Conservation (phyloP, 768 basidiomycete species). For the Chalciporus chontae region DNA sequence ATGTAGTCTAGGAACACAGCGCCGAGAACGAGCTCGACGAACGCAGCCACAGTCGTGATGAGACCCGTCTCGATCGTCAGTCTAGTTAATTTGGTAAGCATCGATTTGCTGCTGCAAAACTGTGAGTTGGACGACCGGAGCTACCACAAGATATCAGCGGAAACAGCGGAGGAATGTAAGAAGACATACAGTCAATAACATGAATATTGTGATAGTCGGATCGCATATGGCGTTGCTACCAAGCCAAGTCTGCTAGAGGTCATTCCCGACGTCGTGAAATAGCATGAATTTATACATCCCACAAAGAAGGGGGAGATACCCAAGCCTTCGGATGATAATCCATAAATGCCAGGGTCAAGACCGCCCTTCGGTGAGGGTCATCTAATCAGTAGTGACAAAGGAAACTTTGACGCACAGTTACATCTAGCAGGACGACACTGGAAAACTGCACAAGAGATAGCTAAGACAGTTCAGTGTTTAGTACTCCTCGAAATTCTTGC, state of each 20-base stretch:
- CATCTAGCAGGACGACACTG: conserved; percentile 9
- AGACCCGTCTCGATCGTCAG: conserved; percentile 24
- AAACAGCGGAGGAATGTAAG: neutral
- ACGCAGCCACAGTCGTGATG: conserved; percentile 16
- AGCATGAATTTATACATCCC: neutral
- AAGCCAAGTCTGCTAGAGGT: conserved; percentile 18
- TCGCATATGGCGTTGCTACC: conserved; percentile 17
- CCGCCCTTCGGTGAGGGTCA: no score
- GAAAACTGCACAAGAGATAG: conserved; percentile 20
- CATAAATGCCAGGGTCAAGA: no score
- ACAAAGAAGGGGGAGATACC: conserved; percentile 5
- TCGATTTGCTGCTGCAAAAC: conserved; percentile 1
- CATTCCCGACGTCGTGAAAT: neutral
- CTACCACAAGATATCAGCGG: neutral
- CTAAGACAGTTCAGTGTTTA: conserved; percentile 3
- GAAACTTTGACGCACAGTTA: neutral
- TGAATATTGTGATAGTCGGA: conserved; percentile 18
- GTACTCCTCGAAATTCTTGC: neutral
- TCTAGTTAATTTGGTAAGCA: conserved; percentile 12
- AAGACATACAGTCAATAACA: conserved; percentile 11
- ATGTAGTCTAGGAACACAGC: neutral
- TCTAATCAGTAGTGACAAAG: no score
- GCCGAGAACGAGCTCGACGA: conserved; percentile 17
- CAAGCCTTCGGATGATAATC: no score
- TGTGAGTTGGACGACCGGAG: conserved; percentile 7